Base-by-base conservation (phyloP, 1,139 yeast species). In the Candida tropicalis region DNA sequence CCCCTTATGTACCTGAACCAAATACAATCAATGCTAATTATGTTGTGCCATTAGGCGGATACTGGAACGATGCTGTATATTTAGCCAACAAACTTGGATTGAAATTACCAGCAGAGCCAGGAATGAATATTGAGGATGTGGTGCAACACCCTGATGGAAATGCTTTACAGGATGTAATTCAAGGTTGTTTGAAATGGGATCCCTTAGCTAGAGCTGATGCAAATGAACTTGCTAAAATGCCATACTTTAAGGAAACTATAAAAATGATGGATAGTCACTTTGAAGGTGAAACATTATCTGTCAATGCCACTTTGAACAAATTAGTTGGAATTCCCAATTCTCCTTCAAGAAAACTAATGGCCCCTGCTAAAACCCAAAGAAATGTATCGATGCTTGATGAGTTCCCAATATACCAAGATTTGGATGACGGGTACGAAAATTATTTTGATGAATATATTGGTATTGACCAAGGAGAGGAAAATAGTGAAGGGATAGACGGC, bases 111-210 rank as follows among this genome's bases (percentile, higher is more conserved):
- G 64, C 53, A 17, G 61, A 58, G 16, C 52, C 51, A 10, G 77
- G 78, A 0, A 42, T 53, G 2, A 49, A 51, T 2, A 54, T 68
- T 6, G 47, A 53, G 9, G 61, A 66, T 12, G 47, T 73, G 4
- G 44, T 70, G 23, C 64, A 65, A 1, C 46, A 54, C 24, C 51
- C 62, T 1, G 49, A 45, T 7, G 57, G 62, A 24, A 40, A 40
- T 15, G 66, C 65, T 6, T 66, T 83, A 37, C 66, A 71, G 38
- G 75, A 76, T 15, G 79, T 82, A 3, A 70, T 83, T n/a, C 70
- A 72, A 53, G 62, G 66, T 0, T 84, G 90, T 56, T 66, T 84
- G 24, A 62, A 71, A 10, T 84, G 93, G 93, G 79, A 84, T 57
- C 90, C 91, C 1, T 61, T 64, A 23, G 56, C 63, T 5, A 70